Percentiles rank a stretch among this genome's conserved stretches.
These are phyloP conservation scores for Backusella psychrophila DNA, from an alignment of 192 early-diverging fungal genomes.

Conservation along the genomic window DNA sequence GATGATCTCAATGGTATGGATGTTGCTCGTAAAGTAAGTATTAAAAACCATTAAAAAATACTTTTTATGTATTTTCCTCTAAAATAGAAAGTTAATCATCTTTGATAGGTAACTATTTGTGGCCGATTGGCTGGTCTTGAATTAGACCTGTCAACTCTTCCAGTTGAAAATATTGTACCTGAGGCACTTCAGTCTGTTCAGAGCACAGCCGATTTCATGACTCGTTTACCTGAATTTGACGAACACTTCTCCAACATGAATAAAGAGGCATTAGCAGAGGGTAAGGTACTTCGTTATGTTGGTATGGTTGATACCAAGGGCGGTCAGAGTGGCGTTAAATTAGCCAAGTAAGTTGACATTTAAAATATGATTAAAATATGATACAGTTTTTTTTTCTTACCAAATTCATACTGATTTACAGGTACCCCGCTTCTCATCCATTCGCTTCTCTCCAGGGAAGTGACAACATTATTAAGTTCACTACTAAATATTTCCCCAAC, in stretches of 20 bases:
- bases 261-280: constrained; percentile 63
- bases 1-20: constrained; percentile 99
- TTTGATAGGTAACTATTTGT: constrained; percentile 68
- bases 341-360: constrained; percentile 53
- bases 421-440: constrained; percentile 85
- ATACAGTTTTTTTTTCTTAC: constrained; percentile 8
- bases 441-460: constrained; percentile 95
- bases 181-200: constrained; percentile 68
- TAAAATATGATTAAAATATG: background rate
- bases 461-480: constrained; percentile 98
- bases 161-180: constrained; percentile 97
- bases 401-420: constrained; percentile 23
- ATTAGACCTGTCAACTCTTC: constrained; percentile 73
- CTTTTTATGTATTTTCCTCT: background rate
- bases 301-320: constrained; percentile 74
- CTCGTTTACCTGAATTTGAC: constrained; percentile 79
- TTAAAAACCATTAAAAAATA: background rate
- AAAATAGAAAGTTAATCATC: background rate
- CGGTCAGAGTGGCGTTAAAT: constrained; percentile 73
- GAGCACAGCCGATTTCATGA: constrained; percentile 84
- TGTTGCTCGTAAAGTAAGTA: constrained; percentile 91
- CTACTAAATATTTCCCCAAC: constrained; percentile 91
- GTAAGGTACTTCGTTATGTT: constrained; percentile 90
- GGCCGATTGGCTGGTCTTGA: constrained; percentile 85
- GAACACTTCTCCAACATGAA: constrained; percentile 84